Evolutionary conservation across 345 rosid species (phyloP), one percentile per base, ranked within the genome.

Genomic region (Trapa bicornis): DNA sequence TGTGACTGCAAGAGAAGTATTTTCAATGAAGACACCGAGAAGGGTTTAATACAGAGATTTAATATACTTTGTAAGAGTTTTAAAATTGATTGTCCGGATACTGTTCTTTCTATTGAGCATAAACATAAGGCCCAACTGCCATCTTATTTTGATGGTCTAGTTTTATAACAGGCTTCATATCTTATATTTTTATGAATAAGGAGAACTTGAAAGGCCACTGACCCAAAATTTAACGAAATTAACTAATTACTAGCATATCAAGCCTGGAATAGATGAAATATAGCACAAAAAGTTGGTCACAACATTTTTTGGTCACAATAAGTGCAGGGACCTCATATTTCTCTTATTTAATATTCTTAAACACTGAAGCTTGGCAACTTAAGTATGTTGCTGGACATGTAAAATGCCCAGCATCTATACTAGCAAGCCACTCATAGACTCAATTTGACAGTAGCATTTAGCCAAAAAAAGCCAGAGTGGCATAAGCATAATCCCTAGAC

Each of bases 1-100:
- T 3, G 96, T 90, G 56, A 93, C 98, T 93, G 83, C 32, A 76
- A 70, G 64, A 43, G 72, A 50, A 39, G 35, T 36, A 64, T 43
- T 33, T 29, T n/a, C 14, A 50, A 7, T 15, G 53, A 52, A 13
- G 54, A 37, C 32, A 37, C 37, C 39, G 14, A 66, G 43, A 50
- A 54, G 16, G 14, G 22, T 33, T 50, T 47, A n/a, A 67, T 50
- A 52, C 10, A 33, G n/a, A 47, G 43, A 6, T 67, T n/a, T 2
- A 11, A 67, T 37, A 11, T 39, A 36, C 2, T 13, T 45, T 8
- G 8, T 7, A 45, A 7, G 48, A 13, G 1, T 45, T 11, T 2
- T 45, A 45, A 41, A 41, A 8, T 41, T 41, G 6, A 41, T 41
- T 47, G 52, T 9, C 52, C 52, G 52, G 15, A 56, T 35, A 56